These are phyloP conservation scores for Myriosclerotinia curreyana DNA, from an alignment of 2,329 filamentous ascomycete species.

Conservation along the genomic window DNA sequence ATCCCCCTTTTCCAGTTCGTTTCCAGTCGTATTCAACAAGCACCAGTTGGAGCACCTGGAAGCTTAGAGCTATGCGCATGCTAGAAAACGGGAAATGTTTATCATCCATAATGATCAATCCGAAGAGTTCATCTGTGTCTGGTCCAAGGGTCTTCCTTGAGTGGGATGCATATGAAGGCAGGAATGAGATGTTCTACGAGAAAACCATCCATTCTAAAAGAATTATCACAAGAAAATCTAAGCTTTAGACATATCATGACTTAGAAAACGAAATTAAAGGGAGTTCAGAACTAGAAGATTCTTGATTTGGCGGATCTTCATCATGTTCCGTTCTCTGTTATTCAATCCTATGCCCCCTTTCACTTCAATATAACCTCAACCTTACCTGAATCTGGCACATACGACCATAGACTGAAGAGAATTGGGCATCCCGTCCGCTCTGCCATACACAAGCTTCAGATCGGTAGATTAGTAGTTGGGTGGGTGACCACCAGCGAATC, in stretches of 20 bases:
- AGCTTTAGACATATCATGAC: neutral
- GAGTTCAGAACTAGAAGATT: too few species aligned
- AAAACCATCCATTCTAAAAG: neutral
- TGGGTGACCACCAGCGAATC: slow-evolving; percentile 11
- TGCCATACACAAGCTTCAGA: slow-evolving; percentile 13
- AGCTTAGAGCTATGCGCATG: neutral
- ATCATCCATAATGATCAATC: neutral
- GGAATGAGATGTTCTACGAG: neutral
- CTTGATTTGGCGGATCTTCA: neutral
- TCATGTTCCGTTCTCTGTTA: too few species aligned
- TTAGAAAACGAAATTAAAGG: neutral
- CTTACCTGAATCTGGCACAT: accelerated
- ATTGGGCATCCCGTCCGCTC: slow-evolving; percentile 8
- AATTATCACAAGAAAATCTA: neutral
- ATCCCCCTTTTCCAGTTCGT: neutral
- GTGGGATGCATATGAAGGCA: neutral
- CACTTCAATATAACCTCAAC: neutral
- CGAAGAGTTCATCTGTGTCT: neutral
- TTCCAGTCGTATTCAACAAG: neutral
- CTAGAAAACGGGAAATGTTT: neutral
- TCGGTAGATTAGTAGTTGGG: slow-evolving; percentile 15
- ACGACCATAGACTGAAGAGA: slow-evolving; percentile 5
- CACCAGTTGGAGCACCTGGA: neutral
- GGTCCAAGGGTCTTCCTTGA: neutral
- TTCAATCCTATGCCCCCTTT: neutral